Evolutionary conservation across 2,329 filamentous ascomycete species (phyloP).

Genomic region (Trichoderma sp.): DNA sequence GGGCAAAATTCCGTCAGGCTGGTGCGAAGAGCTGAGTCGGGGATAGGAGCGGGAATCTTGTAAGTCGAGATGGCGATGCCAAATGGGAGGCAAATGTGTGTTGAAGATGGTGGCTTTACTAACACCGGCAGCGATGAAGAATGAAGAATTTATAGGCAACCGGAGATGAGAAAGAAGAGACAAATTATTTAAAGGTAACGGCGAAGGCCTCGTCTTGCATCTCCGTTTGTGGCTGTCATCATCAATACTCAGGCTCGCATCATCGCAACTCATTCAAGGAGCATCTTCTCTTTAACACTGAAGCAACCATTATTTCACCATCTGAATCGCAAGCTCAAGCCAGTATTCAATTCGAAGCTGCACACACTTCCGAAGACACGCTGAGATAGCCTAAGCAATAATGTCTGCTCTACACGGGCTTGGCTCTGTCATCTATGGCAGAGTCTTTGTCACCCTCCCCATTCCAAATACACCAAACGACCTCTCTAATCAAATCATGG

Average conservation of each 20-base stretch:
- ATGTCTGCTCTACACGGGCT: neutral
- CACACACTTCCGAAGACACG: neutral
- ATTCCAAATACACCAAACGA: neutral
- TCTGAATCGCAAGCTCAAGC: neutral
- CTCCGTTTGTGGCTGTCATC: too few species aligned
- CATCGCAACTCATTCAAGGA: neutral
- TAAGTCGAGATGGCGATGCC: neutral
- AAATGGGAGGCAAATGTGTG: neutral
- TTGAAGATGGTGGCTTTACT: neutral
- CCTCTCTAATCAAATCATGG: conserved; percentile 25
- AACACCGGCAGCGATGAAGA: too few species aligned
- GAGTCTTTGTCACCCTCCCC: neutral
- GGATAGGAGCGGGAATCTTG: neutral
- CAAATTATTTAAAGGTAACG: neutral
- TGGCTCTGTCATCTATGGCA: neutral
- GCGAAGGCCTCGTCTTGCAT: neutral
- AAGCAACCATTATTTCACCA: neutral
- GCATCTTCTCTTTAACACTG: neutral
- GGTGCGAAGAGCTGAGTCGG: neutral
- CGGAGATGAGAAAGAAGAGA: neutral
- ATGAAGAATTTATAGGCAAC: too few species aligned
- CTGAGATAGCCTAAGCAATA: neutral
- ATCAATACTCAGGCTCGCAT: neutral
- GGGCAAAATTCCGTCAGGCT: neutral
- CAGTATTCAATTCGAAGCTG: neutral